Percentiles rank a stretch among this genome's conserved stretches.
Conservation (phyloP, 805 yeast genomes). For the Cyberlindnera veronae region DNA sequence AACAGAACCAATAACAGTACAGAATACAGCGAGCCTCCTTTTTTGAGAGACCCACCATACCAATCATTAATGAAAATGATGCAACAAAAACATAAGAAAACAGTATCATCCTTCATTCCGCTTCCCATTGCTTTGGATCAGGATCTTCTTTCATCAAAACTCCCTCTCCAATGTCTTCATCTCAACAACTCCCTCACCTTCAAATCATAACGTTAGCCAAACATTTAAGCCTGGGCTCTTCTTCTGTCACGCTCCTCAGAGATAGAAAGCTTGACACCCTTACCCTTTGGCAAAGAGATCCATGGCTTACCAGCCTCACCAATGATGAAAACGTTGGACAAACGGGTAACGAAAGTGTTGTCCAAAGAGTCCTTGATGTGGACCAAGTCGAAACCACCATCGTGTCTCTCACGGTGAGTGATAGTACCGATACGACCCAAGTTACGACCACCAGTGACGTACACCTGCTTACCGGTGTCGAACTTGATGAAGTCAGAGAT, state of each 20-base stretch:
- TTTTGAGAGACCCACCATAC: slow-evolving; percentile 1
- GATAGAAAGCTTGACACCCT: slow-evolving; percentile 94
- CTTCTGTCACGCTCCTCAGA: slow-evolving; percentile 99
- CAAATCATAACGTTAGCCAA: slow-evolving; percentile 41
- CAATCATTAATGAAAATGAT: slow-evolving; percentile 26
- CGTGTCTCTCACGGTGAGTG: slow-evolving; percentile 95
- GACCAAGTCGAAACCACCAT: slow-evolving; percentile 96
- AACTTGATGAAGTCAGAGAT: slow-evolving; percentile 84
- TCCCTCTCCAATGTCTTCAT: slow-evolving; percentile 3
- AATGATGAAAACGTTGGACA: slow-evolving; percentile 86
- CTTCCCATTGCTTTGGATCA: slow-evolving; percentile 7
- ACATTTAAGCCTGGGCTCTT: slow-evolving; percentile 59
- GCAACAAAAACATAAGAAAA: slow-evolving; percentile 24
- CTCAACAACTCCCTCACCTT: slow-evolving; percentile 58
- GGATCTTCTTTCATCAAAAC: slow-evolving; percentile 11
- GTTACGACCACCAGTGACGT: slow-evolving; percentile 98
- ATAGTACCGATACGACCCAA: slow-evolving; percentile 97
- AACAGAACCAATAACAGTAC: slow-evolving; percentile 25
- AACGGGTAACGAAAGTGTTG: slow-evolving; percentile 94
- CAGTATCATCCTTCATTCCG: slow-evolving; percentile 15
- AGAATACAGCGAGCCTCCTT: slow-evolving; percentile 7
- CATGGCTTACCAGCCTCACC: slow-evolving; percentile 96
- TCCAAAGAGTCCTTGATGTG: slow-evolving; percentile 95
- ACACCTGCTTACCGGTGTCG: slow-evolving; percentile 88
- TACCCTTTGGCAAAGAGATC: slow-evolving; percentile 97